Base-by-base conservation (phyloP, 768 basidiomycete species). In the Tulasnella sp. region DNA sequence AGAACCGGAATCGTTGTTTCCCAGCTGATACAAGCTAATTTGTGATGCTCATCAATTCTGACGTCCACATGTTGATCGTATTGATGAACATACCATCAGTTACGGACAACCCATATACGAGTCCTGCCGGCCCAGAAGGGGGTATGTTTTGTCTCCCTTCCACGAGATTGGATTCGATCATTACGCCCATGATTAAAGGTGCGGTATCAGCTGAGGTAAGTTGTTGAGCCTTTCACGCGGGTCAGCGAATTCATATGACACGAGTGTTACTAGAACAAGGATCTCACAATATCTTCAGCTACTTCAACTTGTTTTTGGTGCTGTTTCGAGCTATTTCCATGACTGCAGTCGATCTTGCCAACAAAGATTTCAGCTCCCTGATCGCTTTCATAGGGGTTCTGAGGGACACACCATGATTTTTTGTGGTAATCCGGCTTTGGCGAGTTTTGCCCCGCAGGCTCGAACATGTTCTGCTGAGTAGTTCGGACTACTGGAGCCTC, bases 291-390 rank as follows among this genome's bases (percentile, higher is more conserved):
- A 62, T 93, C 81, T 28, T 87, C 83, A 6, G 85, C 88, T 31
- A 98, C 93, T 53, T 84, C 79, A 3, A 80, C 69, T 67, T 99
- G 93, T 59, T 80, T 86, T 54, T 76, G 70, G 65, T 93, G 85
- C 62, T 95, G 86, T 67, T 99, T 96, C 54, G 73, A 77, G 60
- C 84, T 88, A 68, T 98, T 96, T 54, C 93, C 91, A 63, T 96
- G 92, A 59, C 89, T 92, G 73, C 93, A 93, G 66, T 93, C 89
- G 57, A 95, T 80, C 91, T 93, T 61, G 27, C 57, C 31, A 20
- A 9, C 15, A 29, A 45, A 48, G 12, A 16, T 46, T 46, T 12
- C 10, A 46, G 35, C 25, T 29, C 28, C 2, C 15, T 13, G 42
- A 15, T 12, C 16, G 15, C 9, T 22, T 51, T 29, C 20, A 22